phyloP scores from a whole-genome alignment of 495 filamentous ascomycete species.

The Neurospora sp. region DNA sequence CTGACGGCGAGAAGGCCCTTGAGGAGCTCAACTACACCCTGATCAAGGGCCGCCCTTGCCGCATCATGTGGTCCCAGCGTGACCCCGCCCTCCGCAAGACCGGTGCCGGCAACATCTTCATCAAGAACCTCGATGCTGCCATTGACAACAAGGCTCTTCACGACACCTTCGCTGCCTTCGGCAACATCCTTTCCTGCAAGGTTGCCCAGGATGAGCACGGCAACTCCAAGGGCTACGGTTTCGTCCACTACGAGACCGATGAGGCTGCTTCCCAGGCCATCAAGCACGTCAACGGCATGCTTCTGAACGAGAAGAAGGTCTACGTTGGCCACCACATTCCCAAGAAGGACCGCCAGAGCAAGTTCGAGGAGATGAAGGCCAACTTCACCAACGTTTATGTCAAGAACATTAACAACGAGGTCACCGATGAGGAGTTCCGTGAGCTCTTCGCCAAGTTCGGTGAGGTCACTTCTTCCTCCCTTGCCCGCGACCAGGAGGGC shows the following conservation, averaged over 20 bases:
- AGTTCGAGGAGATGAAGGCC: slow-evolving; percentile 99
- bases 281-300: slow-evolving; percentile 99
- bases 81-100: slow-evolving; percentile 99
- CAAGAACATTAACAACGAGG: slow-evolving; percentile 90
- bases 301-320: slow-evolving; percentile 99
- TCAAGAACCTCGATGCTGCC: slow-evolving; percentile 97
- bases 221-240: slow-evolving; percentile 96
- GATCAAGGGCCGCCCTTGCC: slow-evolving; percentile 97
- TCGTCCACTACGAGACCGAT: slow-evolving; percentile 99
- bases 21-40: slow-evolving; percentile 99
- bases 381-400: slow-evolving; percentile 99
- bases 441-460: slow-evolving; percentile 84
- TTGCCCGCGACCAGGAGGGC: slow-evolving; percentile 80
- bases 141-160: slow-evolving; percentile 99
- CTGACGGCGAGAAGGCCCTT: slow-evolving; percentile 93
- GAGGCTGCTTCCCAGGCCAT: slow-evolving; percentile 95
- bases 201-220: slow-evolving; percentile 94
- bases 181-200: slow-evolving; percentile 99
- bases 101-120: slow-evolving; percentile 98
- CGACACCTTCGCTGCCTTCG: slow-evolving; percentile 98
- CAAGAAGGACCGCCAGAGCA: slow-evolving; percentile 99
- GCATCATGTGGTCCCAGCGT: slow-evolving; percentile 99
- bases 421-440: slow-evolving; percentile 89
- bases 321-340: slow-evolving; percentile 99
- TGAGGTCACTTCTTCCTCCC: slow-evolving; percentile 89